These are phyloP conservation scores for Porodaedalea pini DNA, from an alignment of 1,284 basidiomycete species.

Conservation along the genomic window DNA sequence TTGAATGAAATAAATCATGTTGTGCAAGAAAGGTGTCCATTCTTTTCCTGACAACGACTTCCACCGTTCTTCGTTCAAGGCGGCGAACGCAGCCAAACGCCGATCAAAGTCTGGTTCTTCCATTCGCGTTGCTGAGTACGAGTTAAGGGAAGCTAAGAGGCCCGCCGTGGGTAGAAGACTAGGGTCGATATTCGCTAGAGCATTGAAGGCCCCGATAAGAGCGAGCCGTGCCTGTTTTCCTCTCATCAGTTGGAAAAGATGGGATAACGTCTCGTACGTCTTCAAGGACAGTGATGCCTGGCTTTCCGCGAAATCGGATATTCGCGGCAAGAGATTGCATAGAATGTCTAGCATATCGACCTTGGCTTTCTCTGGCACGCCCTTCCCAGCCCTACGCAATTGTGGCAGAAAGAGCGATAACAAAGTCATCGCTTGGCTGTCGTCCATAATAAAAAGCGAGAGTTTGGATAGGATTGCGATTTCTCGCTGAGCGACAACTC, in stretches of 20 bases:
- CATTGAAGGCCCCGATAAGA: constrained; percentile 63
- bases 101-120: constrained; percentile 95
- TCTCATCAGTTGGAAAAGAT: constrained; percentile 74
- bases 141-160: constrained; percentile 75
- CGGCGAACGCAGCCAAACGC: constrained; percentile 75
- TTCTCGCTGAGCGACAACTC: constrained; percentile 72
- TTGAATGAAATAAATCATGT: constrained; percentile 83
- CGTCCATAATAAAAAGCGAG: constrained; percentile 71
- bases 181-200: constrained; percentile 51
- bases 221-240: constrained; percentile 65
- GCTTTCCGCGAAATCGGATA: constrained; percentile 60
- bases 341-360: constrained; percentile 80
- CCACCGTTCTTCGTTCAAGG: constrained; percentile 66
- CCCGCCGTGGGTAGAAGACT: constrained; percentile 47
- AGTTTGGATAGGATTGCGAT: constrained; percentile 80
- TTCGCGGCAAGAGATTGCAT: constrained; percentile 67
- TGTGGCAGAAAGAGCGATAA: constrained; percentile 78
- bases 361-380: constrained; percentile 87
- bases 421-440: constrained; percentile 72
- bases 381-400: constrained; percentile 71
- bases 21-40: constrained; percentile 86
- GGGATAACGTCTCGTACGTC: constrained; percentile 66
- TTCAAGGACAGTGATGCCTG: constrained; percentile 49
- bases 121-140: constrained; percentile 77
- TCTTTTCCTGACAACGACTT: constrained; percentile 48